phyloP scores from a whole-genome alignment of 2,329 filamentous ascomycete species.

The Helicocarpus griseus region DNA sequence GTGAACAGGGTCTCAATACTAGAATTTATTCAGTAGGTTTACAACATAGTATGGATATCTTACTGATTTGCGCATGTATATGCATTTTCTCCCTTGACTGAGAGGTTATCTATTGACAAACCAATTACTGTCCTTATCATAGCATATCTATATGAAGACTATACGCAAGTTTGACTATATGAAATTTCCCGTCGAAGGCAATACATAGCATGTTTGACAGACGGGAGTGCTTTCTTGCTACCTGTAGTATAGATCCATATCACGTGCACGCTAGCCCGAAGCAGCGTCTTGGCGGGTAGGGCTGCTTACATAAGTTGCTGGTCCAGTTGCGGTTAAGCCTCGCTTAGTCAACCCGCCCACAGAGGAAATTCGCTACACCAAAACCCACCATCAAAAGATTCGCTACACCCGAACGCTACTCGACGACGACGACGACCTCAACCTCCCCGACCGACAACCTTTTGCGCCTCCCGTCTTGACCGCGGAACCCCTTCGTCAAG shows the following conservation, averaged over 20 bases:
- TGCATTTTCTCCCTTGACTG: too few species aligned
- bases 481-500: slow-evolving; percentile 43
- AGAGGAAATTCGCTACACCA: slow-evolving; percentile 32
- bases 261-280: background rate
- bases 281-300: slow-evolving; percentile 7
- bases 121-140: too few species aligned
- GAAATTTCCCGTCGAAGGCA: background rate
- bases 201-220: background rate
- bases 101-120: too few species aligned
- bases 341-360: slow-evolving; percentile 29
- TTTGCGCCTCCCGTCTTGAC: slow-evolving; percentile 39
- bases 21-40: too few species aligned
- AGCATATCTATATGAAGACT: too few species aligned
- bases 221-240: background rate
- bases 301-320: slow-evolving; percentile 18
- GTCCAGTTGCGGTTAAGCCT: slow-evolving; percentile 18
- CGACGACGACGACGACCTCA: slow-evolving; percentile 13
- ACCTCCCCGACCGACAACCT: slow-evolving; percentile 32
- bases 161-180: too few species aligned
- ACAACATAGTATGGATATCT: too few species aligned
- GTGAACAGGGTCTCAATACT: too few species aligned
- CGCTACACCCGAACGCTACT: slow-evolving; percentile 5
- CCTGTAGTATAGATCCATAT: background rate
- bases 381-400: slow-evolving; percentile 21
- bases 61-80: too few species aligned